phyloP scores from a whole-genome alignment of 1,139 yeast species.

The Pichia terricola region DNA sequence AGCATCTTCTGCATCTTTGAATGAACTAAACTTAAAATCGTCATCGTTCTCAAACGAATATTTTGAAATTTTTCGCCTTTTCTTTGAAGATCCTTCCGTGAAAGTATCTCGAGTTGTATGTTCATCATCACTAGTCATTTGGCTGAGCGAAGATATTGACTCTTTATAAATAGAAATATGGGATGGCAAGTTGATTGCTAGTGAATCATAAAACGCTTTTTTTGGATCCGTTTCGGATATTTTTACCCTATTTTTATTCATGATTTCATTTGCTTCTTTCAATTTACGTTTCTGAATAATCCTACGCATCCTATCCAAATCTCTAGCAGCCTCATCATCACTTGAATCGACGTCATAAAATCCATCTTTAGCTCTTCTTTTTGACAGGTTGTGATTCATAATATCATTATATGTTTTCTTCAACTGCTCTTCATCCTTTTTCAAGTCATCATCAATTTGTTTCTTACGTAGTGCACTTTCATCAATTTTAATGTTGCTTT shows the following conservation, averaged over 20 bases:
- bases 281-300: conserved; percentile 24
- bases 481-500: conserved; percentile 47
- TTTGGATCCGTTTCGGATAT: conserved; percentile 22
- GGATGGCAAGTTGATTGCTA: conserved; percentile 10
- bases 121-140: conserved; percentile 28
- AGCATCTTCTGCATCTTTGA: conserved; percentile 8
- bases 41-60: conserved; percentile 26
- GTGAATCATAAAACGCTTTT: conserved; percentile 11
- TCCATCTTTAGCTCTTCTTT: conserved; percentile 43
- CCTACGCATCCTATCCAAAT: conserved; percentile 30
- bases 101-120: conserved; percentile 8
- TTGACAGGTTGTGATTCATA: conserved; percentile 71
- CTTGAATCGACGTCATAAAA: conserved; percentile 58
- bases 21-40: conserved; percentile 21
- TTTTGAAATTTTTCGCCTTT: conserved; percentile 10
- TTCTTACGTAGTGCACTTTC: conserved; percentile 51
- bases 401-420: conserved; percentile 73
- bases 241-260: conserved; percentile 34
- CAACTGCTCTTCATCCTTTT: conserved; percentile 60
- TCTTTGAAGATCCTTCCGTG: conserved; percentile 14
- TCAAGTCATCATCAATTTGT: conserved; percentile 59
- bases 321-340: conserved; percentile 51
- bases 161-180: conserved; percentile 10
- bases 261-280: conserved; percentile 45
- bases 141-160: conserved; percentile 8